phyloP scores from a whole-genome alignment of 2,329 filamentous ascomycete genomes.

The Talaromyces islandicus region DNA sequence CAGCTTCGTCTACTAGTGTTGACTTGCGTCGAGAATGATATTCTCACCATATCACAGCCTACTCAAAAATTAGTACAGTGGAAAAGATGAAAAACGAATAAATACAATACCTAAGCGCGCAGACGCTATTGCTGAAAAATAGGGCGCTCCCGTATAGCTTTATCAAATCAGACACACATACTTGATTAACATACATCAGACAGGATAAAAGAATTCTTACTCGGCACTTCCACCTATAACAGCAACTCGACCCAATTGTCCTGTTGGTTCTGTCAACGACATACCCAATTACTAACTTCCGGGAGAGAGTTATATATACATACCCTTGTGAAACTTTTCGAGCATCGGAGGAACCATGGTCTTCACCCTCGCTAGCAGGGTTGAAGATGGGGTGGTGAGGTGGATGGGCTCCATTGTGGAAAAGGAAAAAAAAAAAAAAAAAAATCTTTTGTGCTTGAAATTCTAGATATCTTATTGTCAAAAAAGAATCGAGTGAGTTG shows the following conservation, averaged over 20 bases:
- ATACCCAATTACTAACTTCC: neutral
- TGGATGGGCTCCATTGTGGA: conserved; percentile 27
- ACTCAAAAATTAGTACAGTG: conserved; percentile 3
- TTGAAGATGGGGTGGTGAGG: conserved; percentile 64
- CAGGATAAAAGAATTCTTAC: conserved; percentile 23
- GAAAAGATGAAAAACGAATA: neutral
- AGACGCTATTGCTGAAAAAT: conserved; percentile 96
- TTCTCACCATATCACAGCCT: conserved; percentile 70
- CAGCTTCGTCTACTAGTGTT: neutral
- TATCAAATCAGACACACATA: neutral
- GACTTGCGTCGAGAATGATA: neutral
- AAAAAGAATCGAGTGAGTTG: neutral
- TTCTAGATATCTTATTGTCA: neutral
- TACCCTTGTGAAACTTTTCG: conserved; percentile 93
- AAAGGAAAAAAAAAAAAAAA: too few relatives aligned
- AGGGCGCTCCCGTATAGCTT: conserved; percentile 88
- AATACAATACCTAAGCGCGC: conserved; percentile 63
- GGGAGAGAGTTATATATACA: conserved; percentile 14
- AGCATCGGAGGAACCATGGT: conserved; percentile 93
- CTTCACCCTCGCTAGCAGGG: conserved; percentile 72
- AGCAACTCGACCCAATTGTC: conserved; percentile 83
- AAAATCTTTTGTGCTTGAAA: neutral
- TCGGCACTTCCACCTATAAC: conserved; percentile 94
- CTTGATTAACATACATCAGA: neutral
- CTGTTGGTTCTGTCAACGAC: conserved; percentile 40